Percentiles rank a stretch among this genome's conserved stretches.
phyloP scores from a whole-genome alignment of 1,284 basidiomycete species.

The Boletus hoseneyae region DNA sequence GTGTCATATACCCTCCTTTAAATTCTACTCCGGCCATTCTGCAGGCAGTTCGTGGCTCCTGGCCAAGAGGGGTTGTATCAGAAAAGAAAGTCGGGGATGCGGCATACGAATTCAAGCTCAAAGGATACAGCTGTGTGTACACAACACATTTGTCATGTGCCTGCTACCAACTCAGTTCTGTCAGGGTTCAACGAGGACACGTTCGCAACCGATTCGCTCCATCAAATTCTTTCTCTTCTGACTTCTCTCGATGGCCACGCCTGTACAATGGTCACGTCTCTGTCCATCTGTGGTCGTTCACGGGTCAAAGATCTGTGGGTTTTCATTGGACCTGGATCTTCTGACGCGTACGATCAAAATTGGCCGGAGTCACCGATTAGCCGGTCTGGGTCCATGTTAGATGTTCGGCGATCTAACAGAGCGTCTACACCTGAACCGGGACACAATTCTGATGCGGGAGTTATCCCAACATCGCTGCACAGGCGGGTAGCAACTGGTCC shows the following conservation, averaged over 20 bases:
- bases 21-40: slow-evolving; percentile 74
- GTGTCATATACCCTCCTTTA: slow-evolving; percentile 70
- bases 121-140: slow-evolving; percentile 70
- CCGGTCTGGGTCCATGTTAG: slow-evolving; percentile 33
- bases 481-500: slow-evolving; percentile 31
- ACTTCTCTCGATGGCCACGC: slow-evolving; percentile 63
- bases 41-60: slow-evolving; percentile 70
- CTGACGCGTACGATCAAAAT: slow-evolving; percentile 30
- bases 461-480: slow-evolving; percentile 31
- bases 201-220: slow-evolving; percentile 72
- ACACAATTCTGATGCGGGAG: slow-evolving; percentile 20
- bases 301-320: slow-evolving; percentile 77
- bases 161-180: slow-evolving; percentile 21
- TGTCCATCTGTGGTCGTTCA: slow-evolving; percentile 65
- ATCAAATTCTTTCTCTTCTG: slow-evolving; percentile 66
- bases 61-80: slow-evolving; percentile 73
- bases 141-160: slow-evolving; percentile 8
- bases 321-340: slow-evolving; percentile 55
- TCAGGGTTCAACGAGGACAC: slow-evolving; percentile 77
- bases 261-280: slow-evolving; percentile 64
- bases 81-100: slow-evolving; percentile 72
- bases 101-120: slow-evolving; percentile 74
- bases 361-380: slow-evolving; percentile 36
- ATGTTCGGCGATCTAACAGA: slow-evolving; percentile 34
- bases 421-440: slow-evolving; percentile 32